Evolutionary conservation across 2,329 filamentous ascomycete species (phyloP).

Genomic region (Neodidymelliopsis sp.): DNA sequence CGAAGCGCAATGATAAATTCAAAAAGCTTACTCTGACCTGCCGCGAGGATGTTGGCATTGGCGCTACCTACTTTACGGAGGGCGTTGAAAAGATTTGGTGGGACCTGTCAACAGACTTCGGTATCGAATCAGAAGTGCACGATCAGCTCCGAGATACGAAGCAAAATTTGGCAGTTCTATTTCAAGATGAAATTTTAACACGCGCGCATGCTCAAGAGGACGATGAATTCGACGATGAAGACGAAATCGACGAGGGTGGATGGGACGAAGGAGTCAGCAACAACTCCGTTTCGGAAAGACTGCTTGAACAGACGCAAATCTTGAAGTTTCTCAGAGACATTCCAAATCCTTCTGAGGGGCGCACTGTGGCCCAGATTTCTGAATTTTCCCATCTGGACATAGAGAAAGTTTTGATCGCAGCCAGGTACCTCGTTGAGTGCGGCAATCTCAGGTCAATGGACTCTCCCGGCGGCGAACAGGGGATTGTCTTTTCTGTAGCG

Average conservation of each 20-base stretch:
- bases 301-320: not conserved
- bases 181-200: constrained; percentile 5
- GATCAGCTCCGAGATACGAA: constrained; percentile 11
- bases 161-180: constrained; percentile 12
- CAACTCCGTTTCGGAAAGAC: not conserved
- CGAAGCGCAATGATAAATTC: not conserved
- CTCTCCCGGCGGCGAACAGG: no score
- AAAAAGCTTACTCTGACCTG: constrained; percentile 22
- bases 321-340: no score
- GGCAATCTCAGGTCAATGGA: no score
- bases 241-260: not conserved
- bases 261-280: not conserved
- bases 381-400: no score
- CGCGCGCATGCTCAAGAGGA: no score
- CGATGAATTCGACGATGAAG: not conserved
- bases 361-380: no score
- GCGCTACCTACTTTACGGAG: constrained; percentile 12
- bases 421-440: no score
- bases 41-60: constrained; percentile 19
- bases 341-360: no score
- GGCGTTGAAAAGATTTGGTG: constrained; percentile 17
- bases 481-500: no score
- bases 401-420: no score
- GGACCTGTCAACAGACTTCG: not conserved
- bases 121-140: constrained; percentile 18